Evolutionary conservation across 345 rosid species (phyloP).

Genomic region (Salix suchowensis): DNA sequence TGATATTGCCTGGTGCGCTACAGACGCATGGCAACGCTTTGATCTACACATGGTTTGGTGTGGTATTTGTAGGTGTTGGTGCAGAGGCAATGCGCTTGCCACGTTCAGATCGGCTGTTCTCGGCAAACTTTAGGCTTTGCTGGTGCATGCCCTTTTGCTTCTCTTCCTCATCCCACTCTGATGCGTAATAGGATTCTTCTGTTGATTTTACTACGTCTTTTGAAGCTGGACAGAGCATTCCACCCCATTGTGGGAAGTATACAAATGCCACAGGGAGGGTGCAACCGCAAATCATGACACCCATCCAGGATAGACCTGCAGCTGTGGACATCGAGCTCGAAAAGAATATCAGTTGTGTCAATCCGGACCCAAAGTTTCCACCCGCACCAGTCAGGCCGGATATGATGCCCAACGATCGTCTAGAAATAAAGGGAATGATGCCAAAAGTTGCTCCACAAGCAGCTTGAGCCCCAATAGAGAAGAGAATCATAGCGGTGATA

Average conservation of each 20-base stretch:
- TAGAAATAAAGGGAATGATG: conserved; percentile 64
- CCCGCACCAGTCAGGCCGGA: conserved; percentile 76
- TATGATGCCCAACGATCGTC: conserved; percentile 70
- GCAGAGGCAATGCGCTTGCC: conserved; percentile 42
- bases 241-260: conserved; percentile 80
- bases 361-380: conserved; percentile 75
- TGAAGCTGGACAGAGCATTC: conserved; percentile 63
- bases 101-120: conserved; percentile 69
- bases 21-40: not conserved
- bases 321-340: conserved; percentile 51
- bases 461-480: conserved; percentile 73
- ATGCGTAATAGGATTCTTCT: conserved; percentile 52
- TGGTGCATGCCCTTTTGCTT: conserved; percentile 51
- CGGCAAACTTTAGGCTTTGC: conserved; percentile 65
- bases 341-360: conserved; percentile 69
- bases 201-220: conserved; percentile 35
- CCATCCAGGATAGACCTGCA: conserved; percentile 62
- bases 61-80: conserved; percentile 41
- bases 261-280: conserved; percentile 59
- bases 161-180: conserved; percentile 72
- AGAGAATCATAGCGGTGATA: conserved; percentile 62
- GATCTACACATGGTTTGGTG: conserved; percentile 44
- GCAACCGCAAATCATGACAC: conserved; percentile 57
- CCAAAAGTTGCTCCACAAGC: conserved; percentile 87
- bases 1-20: not conserved